Percentiles rank a stretch among this genome's conserved stretches.
Conservation (phyloP, 2,329 filamentous ascomycete species). For the Boeremia exigua region DNA sequence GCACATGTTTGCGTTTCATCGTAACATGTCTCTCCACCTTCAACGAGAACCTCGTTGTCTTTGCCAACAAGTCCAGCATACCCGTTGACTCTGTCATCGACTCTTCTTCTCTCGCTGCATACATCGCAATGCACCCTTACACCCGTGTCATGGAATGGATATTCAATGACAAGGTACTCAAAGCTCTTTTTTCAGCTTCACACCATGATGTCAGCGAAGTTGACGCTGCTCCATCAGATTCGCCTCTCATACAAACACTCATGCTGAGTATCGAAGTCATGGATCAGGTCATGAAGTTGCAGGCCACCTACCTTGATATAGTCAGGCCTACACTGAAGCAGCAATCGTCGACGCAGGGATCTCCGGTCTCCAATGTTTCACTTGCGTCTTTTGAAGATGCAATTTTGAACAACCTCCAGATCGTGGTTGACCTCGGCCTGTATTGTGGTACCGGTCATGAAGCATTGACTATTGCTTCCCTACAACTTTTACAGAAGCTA, state of each 20-base stretch:
- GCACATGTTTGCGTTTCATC: conserved; percentile 84
- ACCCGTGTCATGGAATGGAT: conserved; percentile 97
- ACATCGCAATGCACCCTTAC: conserved; percentile 90
- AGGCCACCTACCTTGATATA: conserved; percentile 89
- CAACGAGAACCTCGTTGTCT: conserved; percentile 89
- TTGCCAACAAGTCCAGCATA: conserved; percentile 79
- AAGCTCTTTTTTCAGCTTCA: conserved; percentile 76
- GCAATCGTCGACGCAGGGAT: conserved; percentile 64
- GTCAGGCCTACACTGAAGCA: conserved; percentile 79
- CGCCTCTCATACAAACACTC: conserved; percentile 80
- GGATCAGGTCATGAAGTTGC: conserved; percentile 80
- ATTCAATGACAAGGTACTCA: conserved; percentile 89
- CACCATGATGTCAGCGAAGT: conserved; percentile 78
- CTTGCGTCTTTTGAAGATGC: conserved; percentile 93
- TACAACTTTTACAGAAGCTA: conserved; percentile 84
- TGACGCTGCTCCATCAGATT: conserved; percentile 74
- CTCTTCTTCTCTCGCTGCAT: conserved; percentile 76
- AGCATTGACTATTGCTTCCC: conserved; percentile 77
- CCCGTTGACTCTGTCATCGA: conserved; percentile 76
- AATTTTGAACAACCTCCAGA: conserved; percentile 76
- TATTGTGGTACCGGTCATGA: conserved; percentile 87
- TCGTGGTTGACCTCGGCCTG: conserved; percentile 82
- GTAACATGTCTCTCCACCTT: conserved; percentile 80
- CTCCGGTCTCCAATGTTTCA: conserved; percentile 73
- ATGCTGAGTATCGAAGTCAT: conserved; percentile 84